These are phyloP conservation scores for Colletotrichum nymphaeae DNA, from an alignment of 2,329 filamentous ascomycete genomes.

Conservation along the genomic window DNA sequence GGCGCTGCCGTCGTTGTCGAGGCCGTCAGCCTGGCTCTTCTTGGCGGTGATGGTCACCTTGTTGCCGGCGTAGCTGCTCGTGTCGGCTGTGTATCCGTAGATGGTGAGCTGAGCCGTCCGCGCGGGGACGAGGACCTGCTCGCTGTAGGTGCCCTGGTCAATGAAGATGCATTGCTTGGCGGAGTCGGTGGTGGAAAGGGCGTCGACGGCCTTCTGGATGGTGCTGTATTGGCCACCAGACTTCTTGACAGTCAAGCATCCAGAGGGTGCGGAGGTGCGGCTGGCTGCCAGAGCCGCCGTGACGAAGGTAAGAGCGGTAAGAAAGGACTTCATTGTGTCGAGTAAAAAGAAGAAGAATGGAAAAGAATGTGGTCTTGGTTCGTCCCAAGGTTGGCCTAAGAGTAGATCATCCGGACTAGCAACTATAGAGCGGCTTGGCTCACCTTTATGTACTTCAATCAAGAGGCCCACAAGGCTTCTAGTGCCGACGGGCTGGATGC, in stretches of 20 bases:
- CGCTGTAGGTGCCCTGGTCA: slow-evolving; percentile 71
- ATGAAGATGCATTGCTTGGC: slow-evolving; percentile 71
- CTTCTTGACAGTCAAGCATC: slow-evolving; percentile 46
- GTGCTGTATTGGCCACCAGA: slow-evolving; percentile 40
- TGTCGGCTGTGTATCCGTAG: slow-evolving; percentile 66
- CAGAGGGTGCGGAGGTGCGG: slow-evolving; percentile 44
- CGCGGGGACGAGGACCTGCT: slow-evolving; percentile 66
- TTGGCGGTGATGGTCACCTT: slow-evolving; percentile 65
- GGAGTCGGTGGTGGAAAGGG: slow-evolving; percentile 63
- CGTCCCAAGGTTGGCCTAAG: not conserved
- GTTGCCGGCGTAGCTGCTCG: slow-evolving; percentile 64
- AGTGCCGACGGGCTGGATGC: not conserved
- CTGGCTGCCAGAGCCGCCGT: slow-evolving; percentile 37
- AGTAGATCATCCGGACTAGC: not conserved
- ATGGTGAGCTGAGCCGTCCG: slow-evolving; percentile 64
- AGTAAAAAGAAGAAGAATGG: not conserved
- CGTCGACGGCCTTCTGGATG: slow-evolving; percentile 65
- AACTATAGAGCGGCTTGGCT: not conserved
- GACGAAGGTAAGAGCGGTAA: slow-evolving; percentile 11
- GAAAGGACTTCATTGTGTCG: slow-evolving; percentile 29
- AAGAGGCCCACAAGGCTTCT: not conserved
- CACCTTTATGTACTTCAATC: slow-evolving; percentile 14
- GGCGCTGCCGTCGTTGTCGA: slow-evolving; percentile 64
- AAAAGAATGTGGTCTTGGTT: not conserved
- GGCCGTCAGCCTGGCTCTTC: slow-evolving; percentile 62